These are phyloP conservation scores for Dicorynia guianensis DNA, from an alignment of 306 rosid species.

Conservation along the genomic window DNA sequence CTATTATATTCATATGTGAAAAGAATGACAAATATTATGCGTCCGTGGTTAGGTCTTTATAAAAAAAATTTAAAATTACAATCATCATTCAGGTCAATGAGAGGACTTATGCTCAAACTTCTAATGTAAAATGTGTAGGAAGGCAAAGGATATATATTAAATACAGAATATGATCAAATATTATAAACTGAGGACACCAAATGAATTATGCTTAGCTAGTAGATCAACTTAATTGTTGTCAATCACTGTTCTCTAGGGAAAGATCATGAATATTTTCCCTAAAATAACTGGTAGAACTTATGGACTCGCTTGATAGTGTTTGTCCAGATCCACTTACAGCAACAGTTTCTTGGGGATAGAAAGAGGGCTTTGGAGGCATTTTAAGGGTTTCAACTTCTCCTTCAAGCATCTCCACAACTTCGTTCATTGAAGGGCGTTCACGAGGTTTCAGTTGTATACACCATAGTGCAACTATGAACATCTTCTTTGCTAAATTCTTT, in stretches of 20 bases:
- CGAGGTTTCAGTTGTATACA: conserved; percentile 37
- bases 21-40: no score
- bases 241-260: not conserved
- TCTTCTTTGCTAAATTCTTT: conserved; percentile 6
- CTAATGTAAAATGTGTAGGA: no score
- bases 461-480: conserved; percentile 40
- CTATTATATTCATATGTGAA: no score
- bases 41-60: no score
- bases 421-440: conserved; percentile 41
- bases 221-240: no score
- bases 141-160: no score
- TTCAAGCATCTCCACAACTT: conserved; percentile 35
- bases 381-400: conserved; percentile 14
- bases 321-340: not conserved
- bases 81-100: no score
- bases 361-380: conserved; percentile 33
- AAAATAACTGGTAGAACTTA: not conserved
- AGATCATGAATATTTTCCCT: not conserved
- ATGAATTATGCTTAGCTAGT: no score
- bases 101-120: no score
- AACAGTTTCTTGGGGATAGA: not conserved
- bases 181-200: no score
- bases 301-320: not conserved
- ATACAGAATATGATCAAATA: no score
- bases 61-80: no score